Evolutionary conservation across 331 rosid species (phyloP).

Genomic region (Pyrus hybrid): DNA sequence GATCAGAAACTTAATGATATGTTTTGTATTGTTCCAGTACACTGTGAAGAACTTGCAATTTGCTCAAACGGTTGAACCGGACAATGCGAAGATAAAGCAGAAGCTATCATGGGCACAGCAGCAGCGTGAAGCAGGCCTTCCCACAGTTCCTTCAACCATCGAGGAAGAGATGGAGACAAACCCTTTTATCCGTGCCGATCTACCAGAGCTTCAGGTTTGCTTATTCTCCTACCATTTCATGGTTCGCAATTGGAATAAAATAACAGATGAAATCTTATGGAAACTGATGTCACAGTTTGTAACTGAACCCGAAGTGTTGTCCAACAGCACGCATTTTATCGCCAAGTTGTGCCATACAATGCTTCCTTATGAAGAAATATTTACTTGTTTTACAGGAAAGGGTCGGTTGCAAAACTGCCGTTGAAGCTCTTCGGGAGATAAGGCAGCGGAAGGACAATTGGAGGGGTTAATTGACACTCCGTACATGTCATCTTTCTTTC

Average conservation of each 20-base stretch:
- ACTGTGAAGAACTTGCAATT: conserved; percentile 75
- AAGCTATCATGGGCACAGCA: conserved; percentile 77
- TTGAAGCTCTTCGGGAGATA: conserved; percentile 58
- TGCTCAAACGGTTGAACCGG: conserved; percentile 71
- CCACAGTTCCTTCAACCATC: conserved; percentile 84
- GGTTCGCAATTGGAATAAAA: background rate
- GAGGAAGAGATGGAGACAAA: conserved; percentile 80
- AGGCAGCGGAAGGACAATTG: conserved; percentile 67
- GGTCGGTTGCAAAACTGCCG: conserved; percentile 48
- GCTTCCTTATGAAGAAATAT: background rate
- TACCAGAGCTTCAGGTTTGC: conserved; percentile 67
- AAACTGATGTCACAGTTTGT: background rate
- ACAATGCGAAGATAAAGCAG: conserved; percentile 44
- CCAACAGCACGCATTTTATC: background rate
- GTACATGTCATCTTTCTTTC: background rate
- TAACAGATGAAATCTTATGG: background rate
- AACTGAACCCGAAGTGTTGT: background rate
- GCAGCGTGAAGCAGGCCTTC: conserved; percentile 60
- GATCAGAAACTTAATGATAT: background rate
- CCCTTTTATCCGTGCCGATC: conserved; percentile 82
- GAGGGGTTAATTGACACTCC: conserved; percentile 40
- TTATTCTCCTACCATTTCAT: background rate
- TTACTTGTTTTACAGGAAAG: conserved; percentile 40
- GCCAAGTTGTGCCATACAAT: background rate
- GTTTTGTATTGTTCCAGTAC: conserved; percentile 36